phyloP scores from a whole-genome alignment of 208 protist genomes.

The Kentomonas sorsogonicus region DNA sequence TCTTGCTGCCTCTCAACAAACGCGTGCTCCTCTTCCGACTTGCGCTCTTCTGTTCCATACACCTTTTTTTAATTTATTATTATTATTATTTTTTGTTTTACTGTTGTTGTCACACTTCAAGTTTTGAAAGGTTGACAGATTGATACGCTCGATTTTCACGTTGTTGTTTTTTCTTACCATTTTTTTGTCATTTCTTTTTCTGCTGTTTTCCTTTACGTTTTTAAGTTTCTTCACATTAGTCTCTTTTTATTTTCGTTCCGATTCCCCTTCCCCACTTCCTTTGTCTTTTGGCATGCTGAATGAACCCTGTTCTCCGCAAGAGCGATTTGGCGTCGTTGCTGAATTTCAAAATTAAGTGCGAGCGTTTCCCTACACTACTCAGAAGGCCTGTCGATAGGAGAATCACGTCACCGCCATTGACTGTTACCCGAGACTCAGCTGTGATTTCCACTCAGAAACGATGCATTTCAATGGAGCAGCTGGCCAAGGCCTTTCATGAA shows the following conservation, averaged over 20 bases:
- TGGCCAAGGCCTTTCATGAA: constrained; percentile 44
- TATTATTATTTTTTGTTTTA: background rate
- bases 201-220: background rate
- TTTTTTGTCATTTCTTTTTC: constrained; percentile 5
- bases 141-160: background rate
- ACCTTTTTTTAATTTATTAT: constrained; percentile 13
- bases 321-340: too few species aligned
- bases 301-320: too few species aligned
- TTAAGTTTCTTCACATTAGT: too few species aligned
- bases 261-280: background rate
- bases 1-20: too few species aligned
- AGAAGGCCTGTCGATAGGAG: too few species aligned
- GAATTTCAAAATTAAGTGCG: too few species aligned
- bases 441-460: background rate
- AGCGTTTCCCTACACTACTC: too few species aligned
- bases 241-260: background rate
- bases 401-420: background rate
- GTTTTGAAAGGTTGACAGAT: background rate
- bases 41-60: background rate
- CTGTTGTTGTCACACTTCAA: constrained; percentile 13
- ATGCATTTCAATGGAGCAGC: constrained; percentile 23
- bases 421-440: background rate
- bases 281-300: background rate
- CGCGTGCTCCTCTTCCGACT: too few species aligned
- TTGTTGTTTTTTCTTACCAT: background rate